A percentile compares a stretch with the other conserved stretches of the same genome.
Evolutionary conservation across 805 yeast genomes (phyloP).

Genomic region (Diddensiella santjacobensis): DNA sequence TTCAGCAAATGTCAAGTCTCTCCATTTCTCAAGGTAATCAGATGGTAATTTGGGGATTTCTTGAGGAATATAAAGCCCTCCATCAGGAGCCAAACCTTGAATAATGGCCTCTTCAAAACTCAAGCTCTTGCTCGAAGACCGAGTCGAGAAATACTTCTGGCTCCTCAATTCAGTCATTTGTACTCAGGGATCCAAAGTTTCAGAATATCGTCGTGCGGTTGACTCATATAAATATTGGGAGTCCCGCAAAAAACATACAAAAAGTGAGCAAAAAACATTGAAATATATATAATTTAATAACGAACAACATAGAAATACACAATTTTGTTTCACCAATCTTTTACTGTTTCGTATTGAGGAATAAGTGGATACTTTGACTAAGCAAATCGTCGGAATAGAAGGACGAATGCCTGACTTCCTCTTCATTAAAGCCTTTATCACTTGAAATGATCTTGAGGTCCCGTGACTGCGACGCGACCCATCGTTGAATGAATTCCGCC

Average conservation of each 20-base stretch:
- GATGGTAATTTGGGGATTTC: conserved; percentile 64
- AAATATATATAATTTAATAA: background rate
- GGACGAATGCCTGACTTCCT: conserved; percentile 75
- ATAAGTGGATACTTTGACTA: conserved; percentile 71
- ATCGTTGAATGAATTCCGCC: conserved; percentile 62
- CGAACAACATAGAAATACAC: conserved; percentile 4
- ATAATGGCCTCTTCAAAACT: conserved; percentile 41
- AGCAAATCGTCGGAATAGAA: conserved; percentile 78
- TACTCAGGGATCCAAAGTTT: too few relatives aligned
- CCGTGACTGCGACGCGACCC: conserved; percentile 77
- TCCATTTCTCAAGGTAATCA: conserved; percentile 63
- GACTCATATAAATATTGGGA: too few relatives aligned
- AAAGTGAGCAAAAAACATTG: too few relatives aligned
- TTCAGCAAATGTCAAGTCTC: conserved; percentile 71
- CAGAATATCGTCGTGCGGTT: background rate
- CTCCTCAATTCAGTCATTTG: background rate
- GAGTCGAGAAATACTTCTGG: conserved; percentile 37
- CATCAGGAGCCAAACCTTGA: conserved; percentile 89
- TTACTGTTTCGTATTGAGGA: conserved; percentile 38
- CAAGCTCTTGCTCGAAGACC: conserved; percentile 33
- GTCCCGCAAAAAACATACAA: too few relatives aligned
- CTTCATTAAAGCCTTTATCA: conserved; percentile 88
- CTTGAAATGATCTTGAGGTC: conserved; percentile 82
- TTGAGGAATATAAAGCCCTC: conserved; percentile 91
- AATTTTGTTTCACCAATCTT: background rate